Base-by-base conservation (phyloP, 306 rosid species). In the Abrus pulchellus region DNA sequence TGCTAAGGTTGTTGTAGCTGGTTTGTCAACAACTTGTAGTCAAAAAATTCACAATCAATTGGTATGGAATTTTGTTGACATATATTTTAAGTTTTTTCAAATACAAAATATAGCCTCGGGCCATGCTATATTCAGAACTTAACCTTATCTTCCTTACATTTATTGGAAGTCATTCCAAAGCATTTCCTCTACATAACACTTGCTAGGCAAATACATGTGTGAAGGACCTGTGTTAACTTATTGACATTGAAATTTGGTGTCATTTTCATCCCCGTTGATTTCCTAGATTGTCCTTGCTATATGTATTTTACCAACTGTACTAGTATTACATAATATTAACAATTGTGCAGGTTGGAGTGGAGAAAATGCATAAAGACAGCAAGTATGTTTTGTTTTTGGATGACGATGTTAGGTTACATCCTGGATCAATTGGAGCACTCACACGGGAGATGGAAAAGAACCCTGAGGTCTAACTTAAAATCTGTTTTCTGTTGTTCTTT, bases 391-490 rank as follows among this genome's bases (percentile, higher is more conserved):
- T 94, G 55, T 94, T 94, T 88, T 84, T 94, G 90, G 99, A 92
- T 83, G 99, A 94, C 27, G 99, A 94, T 83, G 99, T 94, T 76
- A 92, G 99, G 85, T 80, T 92, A 77, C 99, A 94, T 86, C 99
- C 99, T 63, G 99, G 97, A 77, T 86, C 99, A 81, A 88, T 94
- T 62, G 97, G 98, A 84, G 97, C 98, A 11, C 92, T 94, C 78
- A 89, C 95, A 9, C 76, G 91, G 41, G 97, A 92, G 89, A 94
- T 94, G 98, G 92, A 91, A 80, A 92, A 90, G 75, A 92, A 87
- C 84, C 95, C 98, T 14, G 92, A 91, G 63, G 98, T 92, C 83
- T 82, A 78, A 61, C 76, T 43, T 63, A 13, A 57, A 73, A 36
- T 54, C 38, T 66, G 45, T 57, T 60, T 66, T 36, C 29, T 29